A percentile compares a stretch with the other conserved stretches of the same genome.
Evolutionary conservation across 495 filamentous ascomycete species (phyloP).

Genomic region (Hyaloscypha hepaticicola): DNA sequence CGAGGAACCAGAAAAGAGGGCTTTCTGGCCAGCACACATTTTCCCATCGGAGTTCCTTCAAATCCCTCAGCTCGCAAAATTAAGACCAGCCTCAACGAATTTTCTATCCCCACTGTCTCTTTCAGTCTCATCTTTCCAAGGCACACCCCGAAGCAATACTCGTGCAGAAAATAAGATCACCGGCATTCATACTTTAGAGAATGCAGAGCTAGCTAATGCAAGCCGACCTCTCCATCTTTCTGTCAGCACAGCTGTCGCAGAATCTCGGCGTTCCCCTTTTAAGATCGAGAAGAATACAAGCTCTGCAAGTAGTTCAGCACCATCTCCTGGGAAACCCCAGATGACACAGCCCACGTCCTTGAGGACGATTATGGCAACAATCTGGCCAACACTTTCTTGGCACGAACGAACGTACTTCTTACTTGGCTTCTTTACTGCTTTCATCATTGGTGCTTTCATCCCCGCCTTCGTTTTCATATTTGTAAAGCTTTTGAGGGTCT

Average conservation of each 20-base stretch:
- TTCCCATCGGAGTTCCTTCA: background rate
- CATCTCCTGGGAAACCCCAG: slow-evolving; percentile 21
- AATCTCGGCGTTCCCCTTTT: background rate
- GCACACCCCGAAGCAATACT: background rate
- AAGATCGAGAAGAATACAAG: background rate
- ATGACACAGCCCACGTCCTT: slow-evolving; percentile 41
- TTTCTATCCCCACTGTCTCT: background rate
- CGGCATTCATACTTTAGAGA: background rate
- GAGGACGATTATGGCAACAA: slow-evolving; percentile 62
- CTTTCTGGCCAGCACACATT: no score
- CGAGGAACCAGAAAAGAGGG: no score
- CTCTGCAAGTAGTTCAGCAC: background rate
- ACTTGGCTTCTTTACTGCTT: slow-evolving; percentile 57
- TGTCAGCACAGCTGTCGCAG: no score
- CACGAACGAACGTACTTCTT: slow-evolving; percentile 55
- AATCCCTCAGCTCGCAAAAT: background rate
- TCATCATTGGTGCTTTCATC: slow-evolving; percentile 65
- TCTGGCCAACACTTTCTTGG: slow-evolving; percentile 64
- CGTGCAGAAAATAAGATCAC: background rate
- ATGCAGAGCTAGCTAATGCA: no score
- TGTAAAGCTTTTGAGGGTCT: slow-evolving; percentile 67
- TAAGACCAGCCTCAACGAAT: background rate
- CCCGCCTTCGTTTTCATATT: slow-evolving; percentile 80
- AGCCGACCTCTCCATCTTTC: no score
- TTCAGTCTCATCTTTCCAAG: background rate